Percentiles rank a stretch among this genome's conserved stretches.
phyloP scores from a whole-genome alignment of 192 early-diverging fungal species.

The Thoreauomyces humboldtii region DNA sequence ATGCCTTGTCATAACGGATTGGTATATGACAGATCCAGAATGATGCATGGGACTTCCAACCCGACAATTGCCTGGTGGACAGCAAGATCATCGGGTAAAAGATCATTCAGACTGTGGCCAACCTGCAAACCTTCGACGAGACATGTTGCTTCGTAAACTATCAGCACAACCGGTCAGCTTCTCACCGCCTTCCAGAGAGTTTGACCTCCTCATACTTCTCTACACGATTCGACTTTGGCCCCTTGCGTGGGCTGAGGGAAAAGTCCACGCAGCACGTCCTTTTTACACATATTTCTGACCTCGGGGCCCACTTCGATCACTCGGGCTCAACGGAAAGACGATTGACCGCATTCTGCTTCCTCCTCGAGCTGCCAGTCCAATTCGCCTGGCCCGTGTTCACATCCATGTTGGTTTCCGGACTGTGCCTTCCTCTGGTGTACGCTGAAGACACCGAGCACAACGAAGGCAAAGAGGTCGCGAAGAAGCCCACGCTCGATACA shows the following conservation, averaged over 20 bases:
- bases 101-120: too few species aligned
- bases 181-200: background rate
- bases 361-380: background rate
- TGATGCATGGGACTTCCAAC: too few species aligned
- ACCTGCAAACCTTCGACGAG: too few species aligned
- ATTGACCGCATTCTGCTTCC: background rate
- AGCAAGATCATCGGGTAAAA: too few species aligned
- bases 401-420: background rate
- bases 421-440: slow-evolving; percentile 6
- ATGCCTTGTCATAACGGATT: too few species aligned
- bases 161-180: background rate
- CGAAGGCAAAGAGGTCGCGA: background rate
- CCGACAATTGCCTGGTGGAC: too few species aligned
- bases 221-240: background rate
- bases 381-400: slow-evolving; percentile 7
- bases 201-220: background rate
- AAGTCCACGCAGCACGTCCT: background rate
- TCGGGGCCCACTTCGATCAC: background rate
- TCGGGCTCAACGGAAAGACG: background rate
- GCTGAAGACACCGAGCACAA: background rate
- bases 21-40: too few species aligned
- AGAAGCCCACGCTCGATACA: too few species aligned
- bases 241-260: background rate
- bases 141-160: too few species aligned
- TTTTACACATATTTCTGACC: background rate